phyloP scores from a whole-genome alignment of 2,329 filamentous ascomycete genomes.

The Xenosphaeropsis pyriputrescens region DNA sequence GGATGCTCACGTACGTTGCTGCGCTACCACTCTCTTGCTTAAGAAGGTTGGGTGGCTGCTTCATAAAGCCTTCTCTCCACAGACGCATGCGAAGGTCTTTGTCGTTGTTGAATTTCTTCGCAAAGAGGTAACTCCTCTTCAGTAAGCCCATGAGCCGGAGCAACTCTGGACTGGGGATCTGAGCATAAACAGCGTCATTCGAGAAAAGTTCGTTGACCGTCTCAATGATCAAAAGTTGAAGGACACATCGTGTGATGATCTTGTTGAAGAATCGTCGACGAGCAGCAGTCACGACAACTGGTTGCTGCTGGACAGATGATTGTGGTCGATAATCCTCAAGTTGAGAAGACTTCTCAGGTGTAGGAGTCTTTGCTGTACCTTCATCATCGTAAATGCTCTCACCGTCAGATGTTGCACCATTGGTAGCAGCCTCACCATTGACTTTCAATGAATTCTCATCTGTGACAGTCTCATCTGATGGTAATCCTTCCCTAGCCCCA shows the following conservation, averaged over 20 bases:
- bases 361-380: conserved; percentile 14
- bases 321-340: conserved; percentile 75
- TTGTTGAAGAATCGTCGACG: conserved; percentile 95
- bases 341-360: conserved; percentile 9
- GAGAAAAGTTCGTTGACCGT: conserved; percentile 98
- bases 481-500: conserved; percentile 8
- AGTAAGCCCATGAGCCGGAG: conserved; percentile 85
- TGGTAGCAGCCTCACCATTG: conserved; percentile 32
- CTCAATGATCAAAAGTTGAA: conserved; percentile 98
- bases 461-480: conserved; percentile 11
- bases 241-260: conserved; percentile 95
- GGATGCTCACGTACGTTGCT: conserved; percentile 86
- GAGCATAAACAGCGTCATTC: conserved; percentile 84
- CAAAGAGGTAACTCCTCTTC: conserved; percentile 94
- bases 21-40: conserved; percentile 94
- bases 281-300: conserved; percentile 82
- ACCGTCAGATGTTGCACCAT: conserved; percentile 18
- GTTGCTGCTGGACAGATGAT: conserved; percentile 66
- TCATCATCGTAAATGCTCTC: conserved; percentile 15
- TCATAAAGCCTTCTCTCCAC: conserved; percentile 99
- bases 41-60: conserved; percentile 90
- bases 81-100: conserved; percentile 88
- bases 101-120: conserved; percentile 93
- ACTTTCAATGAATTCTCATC: conserved; percentile 47
- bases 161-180: conserved; percentile 83